Base-by-base conservation (phyloP, 257 asterid genomes). In the Nicotiana attenuata region DNA sequence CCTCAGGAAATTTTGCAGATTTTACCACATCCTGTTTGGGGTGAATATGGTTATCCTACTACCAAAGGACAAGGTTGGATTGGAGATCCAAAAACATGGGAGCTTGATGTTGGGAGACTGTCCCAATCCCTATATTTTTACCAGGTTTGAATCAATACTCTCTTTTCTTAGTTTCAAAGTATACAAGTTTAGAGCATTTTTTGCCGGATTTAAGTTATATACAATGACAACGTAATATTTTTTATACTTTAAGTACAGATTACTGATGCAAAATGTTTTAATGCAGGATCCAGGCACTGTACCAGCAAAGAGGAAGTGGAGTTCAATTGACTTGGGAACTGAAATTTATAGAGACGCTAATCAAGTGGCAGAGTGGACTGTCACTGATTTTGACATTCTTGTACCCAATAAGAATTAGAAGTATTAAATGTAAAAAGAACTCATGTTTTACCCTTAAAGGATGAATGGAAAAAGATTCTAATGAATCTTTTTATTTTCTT, bases 301-400 rank as follows among this genome's bases (percentile, higher is more conserved):
- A 65, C 93, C 91, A 57, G 95, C 93, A 6, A 86, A 64, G 85
- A 90, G 98, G 86, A 78, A 86, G 80, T 92, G 97, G 97, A 86
- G 78, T 38, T 93, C 97, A 45, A 80, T 93, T 83, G 94, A 93
- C 76, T 83, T 93, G 85, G 97, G 97, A 61, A 85, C 97, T 31
- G 97, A 92, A 78, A 93, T 92, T 33, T 92, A 78, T 82, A 91
- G 85, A 82, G 90, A 83, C 63, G 88, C 90, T n/a, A 84, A 88
- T 86, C 94, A 89, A 88, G 90, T 88, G 60, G 98, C 96, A 71
- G 97, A 94, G 82, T 93, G 98, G 97, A 94, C 96, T n/a, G 96
- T 94, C 73, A 84, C 88, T 86, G 89, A 90, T 88, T 93, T 93
- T 85, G 91, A 94, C 86, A 89, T 93, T 79, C 89, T 93, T 84